These are phyloP conservation scores for Powellomyces hirtus DNA, from an alignment of 192 early-diverging fungal species.

Conservation along the genomic window DNA sequence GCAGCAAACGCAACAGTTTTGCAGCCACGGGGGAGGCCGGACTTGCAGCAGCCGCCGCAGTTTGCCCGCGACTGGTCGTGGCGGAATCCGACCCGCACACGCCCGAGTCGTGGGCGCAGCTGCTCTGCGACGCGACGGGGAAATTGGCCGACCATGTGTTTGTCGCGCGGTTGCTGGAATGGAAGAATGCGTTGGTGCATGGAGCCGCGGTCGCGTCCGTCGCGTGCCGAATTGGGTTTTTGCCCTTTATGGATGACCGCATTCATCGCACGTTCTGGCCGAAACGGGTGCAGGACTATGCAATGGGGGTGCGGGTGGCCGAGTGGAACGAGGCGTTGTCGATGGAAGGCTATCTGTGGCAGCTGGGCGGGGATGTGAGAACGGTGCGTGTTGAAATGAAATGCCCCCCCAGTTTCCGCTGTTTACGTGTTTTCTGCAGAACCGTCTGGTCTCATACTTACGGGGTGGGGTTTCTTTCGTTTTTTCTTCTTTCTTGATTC, in stretches of 20 bases:
- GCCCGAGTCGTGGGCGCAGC: not conserved
- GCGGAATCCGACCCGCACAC: constrained; percentile 7
- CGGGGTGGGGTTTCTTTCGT: too few relatives aligned
- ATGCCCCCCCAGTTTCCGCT: too few relatives aligned
- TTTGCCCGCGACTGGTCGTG: not conserved
- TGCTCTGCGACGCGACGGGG: constrained; percentile 2
- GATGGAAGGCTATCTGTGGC: constrained; percentile 25
- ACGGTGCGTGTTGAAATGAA: constrained; percentile 1
- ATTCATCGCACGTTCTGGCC: constrained; percentile 9
- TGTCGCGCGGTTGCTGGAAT: not conserved
- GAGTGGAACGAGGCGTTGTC: constrained; percentile 27
- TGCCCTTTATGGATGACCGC: constrained; percentile 7
- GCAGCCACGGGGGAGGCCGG: not conserved
- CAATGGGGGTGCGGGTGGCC: not conserved
- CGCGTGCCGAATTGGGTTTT: constrained; percentile 4
- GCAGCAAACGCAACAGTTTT: not conserved
- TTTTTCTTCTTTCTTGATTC: not conserved
- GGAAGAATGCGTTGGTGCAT: constrained; percentile 11
- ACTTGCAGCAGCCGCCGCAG: too few relatives aligned
- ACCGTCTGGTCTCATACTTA: too few relatives aligned
- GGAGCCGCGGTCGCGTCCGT: not conserved
- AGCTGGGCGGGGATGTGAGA: constrained; percentile 17
- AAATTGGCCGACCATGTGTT: not conserved
- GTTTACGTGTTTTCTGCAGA: too few relatives aligned
- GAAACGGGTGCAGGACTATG: constrained; percentile 7